Evolutionary conservation across 2,329 filamentous ascomycete genomes (phyloP), one percentile per base, ranked within the genome.

Genomic region (Colletotrichum lupini): DNA sequence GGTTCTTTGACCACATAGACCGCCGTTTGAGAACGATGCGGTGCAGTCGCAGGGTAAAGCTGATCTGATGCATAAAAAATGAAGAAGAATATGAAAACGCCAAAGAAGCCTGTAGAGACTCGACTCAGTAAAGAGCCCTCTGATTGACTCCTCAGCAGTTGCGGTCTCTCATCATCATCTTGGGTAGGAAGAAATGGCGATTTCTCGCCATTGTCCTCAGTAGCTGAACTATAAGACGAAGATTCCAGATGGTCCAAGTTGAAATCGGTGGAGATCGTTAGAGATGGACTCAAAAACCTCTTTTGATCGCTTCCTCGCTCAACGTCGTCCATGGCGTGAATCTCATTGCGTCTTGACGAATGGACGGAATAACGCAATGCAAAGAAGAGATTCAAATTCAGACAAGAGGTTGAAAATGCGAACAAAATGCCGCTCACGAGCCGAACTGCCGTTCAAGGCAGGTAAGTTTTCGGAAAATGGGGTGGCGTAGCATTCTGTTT

Each of bases 121-220:
- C 58, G 19, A 14, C 22, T n/a, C 2, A 26, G 28, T 53, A 53
- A 59, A 0, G 64, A 28, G 11, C 16, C 9, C 14, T 52, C 4
- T 26, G 26, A 24, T 14, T 8, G 59, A 6, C 24, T 14, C 24
- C 37, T 9, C 14, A 9, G 26, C 30, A 9, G 58, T 12, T 4
- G 24, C 6, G 37, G 37, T 14, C 6, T 37, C 58, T 49, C 58
- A 1, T 53, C 65, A 16, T 64, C 53, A 30, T 64, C 19, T 2
- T 4, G 3, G 16, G 63, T 42, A 12, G 57, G 28, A 12, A 72
- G 59, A n/a, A 72, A 69, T 24, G 69, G 69, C 5, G 69, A 68
- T 32, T 72, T 72, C 26, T 72, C 69, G 19, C 24, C 61, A n/a
- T 58, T 52, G 19, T 69, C 65, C 9, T 53, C 58, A 3, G 30